Percentiles rank a stretch among this genome's conserved stretches.
phyloP scores from a whole-genome alignment of 331 rosid species.

The Quercus phellos region DNA sequence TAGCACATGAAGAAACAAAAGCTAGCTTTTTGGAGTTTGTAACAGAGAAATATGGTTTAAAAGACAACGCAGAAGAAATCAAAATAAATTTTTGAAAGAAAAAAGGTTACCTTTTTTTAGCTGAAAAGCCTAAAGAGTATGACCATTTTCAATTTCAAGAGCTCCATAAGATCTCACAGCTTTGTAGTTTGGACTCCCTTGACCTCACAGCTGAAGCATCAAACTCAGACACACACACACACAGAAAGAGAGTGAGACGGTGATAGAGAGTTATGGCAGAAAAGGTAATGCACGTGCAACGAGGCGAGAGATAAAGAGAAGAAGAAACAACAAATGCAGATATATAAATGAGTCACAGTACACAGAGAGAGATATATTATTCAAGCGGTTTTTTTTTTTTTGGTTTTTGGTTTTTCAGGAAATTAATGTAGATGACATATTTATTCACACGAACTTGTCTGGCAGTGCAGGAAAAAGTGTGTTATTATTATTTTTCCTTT shows the following conservation, averaged over 20 bases:
- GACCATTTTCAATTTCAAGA: slow-evolving; percentile 18
- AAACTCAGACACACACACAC: neutral
- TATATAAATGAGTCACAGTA: neutral
- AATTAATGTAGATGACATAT: too few relatives aligned
- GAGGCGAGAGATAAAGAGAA: neutral
- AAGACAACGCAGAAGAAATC: too few relatives aligned
- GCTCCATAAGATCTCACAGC: neutral
- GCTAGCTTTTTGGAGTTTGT: neutral
- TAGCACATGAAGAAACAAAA: neutral
- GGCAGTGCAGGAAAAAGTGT: too few relatives aligned
- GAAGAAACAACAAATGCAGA: neutral
- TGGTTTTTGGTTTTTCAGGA: too few relatives aligned
- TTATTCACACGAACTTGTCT: too few relatives aligned
- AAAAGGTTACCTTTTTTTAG: slow-evolving; percentile 8
- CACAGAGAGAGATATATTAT: neutral
- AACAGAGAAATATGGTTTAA: too few relatives aligned
- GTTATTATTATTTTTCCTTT: too few relatives aligned
- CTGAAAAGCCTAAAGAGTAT: neutral
- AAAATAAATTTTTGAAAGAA: too few relatives aligned
- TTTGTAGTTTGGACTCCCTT: neutral
- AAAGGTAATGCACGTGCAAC: neutral
- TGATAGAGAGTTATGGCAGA: neutral
- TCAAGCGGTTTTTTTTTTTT: too few relatives aligned
- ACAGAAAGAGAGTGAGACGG: neutral
- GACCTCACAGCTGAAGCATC: neutral